Percentiles rank a stretch among this genome's conserved stretches.
phyloP scores from a whole-genome alignment of 2,329 filamentous ascomycete species.

The Pseudogymnoascus sp. region DNA sequence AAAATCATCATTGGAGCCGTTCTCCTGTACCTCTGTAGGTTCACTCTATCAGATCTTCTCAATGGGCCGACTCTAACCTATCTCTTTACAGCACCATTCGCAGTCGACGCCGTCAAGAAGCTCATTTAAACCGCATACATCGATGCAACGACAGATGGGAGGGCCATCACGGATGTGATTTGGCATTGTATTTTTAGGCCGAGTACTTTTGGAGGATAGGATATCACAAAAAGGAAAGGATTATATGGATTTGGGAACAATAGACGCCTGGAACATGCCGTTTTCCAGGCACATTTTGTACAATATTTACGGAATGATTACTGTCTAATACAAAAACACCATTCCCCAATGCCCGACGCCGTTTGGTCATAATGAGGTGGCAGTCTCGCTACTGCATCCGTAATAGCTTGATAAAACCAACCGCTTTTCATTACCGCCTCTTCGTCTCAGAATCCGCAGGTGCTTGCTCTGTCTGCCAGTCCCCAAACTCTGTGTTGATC shows the following conservation, averaged over 20 bases:
- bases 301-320: slow-evolving; percentile 9
- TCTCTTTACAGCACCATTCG: slow-evolving; percentile 43
- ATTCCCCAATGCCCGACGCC: slow-evolving; percentile 3
- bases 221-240: slow-evolving; percentile 2
- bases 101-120: slow-evolving; percentile 46
- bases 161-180: slow-evolving; percentile 8
- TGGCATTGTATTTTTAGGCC: slow-evolving; percentile 4
- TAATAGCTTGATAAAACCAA: not conserved
- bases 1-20: slow-evolving; percentile 57
- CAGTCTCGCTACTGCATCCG: not conserved
- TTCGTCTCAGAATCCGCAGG: slow-evolving; percentile 11
- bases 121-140: slow-evolving; percentile 33
- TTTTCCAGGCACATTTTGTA: slow-evolving; percentile 6
- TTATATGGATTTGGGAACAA: slow-evolving; percentile 2
- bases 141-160: not conserved
- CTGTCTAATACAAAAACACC: slow-evolving; percentile 7
- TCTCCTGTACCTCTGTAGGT: slow-evolving; percentile 70
- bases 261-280: not conserved
- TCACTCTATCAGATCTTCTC: slow-evolving; percentile 6
- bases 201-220: not conserved
- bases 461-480: slow-evolving; percentile 40
- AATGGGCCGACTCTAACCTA: slow-evolving; percentile 1
- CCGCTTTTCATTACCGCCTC: not conserved
- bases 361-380: not conserved
- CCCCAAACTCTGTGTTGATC: slow-evolving; percentile 45